phyloP scores from a whole-genome alignment of 331 rosid species.

The Rhamnella rubrinervis region DNA sequence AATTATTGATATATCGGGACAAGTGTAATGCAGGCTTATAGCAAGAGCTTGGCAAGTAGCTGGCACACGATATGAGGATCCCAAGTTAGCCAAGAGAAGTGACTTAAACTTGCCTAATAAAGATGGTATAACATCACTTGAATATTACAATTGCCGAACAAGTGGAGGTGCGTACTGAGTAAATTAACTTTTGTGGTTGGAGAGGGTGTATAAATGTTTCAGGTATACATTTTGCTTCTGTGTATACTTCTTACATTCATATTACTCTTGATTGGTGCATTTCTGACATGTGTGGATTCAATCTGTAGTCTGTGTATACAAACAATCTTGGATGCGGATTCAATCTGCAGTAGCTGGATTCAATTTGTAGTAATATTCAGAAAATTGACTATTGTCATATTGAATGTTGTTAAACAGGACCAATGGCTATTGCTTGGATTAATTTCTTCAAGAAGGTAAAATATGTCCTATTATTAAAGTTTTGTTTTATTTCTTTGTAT shows the following conservation, averaged over 20 bases:
- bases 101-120: conserved; percentile 42
- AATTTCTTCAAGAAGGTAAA: conserved; percentile 71
- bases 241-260: too few relatives aligned
- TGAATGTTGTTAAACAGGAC: conserved; percentile 47
- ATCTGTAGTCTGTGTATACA: too few relatives aligned
- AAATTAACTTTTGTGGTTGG: neutral
- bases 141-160: conserved; percentile 63
- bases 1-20: conserved; percentile 25
- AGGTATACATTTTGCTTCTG: neutral
- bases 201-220: neutral
- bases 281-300: too few relatives aligned
- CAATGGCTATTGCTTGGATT: conserved; percentile 65
- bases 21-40: conserved; percentile 53
- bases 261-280: too few relatives aligned
- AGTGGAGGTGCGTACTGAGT: conserved; percentile 54
- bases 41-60: conserved; percentile 90
- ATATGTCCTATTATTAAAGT: conserved; percentile 4
- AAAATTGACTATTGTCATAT: conserved; percentile 19
- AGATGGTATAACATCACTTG: conserved; percentile 39
- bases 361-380: neutral
- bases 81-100: conserved; percentile 60
- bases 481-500: conserved; percentile 12
- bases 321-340: neutral
- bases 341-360: too few relatives aligned
- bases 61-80: conserved; percentile 68